These are phyloP conservation scores for Thinopyrum elongatum DNA, from an alignment of 176 grass and related monocot genomes.

Conservation along the genomic window DNA sequence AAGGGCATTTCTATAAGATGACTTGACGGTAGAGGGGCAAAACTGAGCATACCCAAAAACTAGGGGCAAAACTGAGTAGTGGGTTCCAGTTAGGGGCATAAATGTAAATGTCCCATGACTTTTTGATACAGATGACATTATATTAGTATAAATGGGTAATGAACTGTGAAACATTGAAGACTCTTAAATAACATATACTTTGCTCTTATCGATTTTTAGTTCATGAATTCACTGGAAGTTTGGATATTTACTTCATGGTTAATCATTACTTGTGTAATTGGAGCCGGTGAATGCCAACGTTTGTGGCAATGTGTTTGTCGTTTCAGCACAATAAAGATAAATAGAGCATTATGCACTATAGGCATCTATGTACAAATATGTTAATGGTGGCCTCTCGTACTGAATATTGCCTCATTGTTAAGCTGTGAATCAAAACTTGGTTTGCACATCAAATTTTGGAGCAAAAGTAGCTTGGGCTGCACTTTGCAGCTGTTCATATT, in stretches of 20 bases:
- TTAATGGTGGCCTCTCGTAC: neutral
- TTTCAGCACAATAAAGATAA: neutral
- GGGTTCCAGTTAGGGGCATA: too few species aligned
- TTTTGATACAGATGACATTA: neutral
- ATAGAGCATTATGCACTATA: constrained; percentile 3
- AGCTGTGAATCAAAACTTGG: neutral
- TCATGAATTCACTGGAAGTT: neutral
- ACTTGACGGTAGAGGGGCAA: too few species aligned
- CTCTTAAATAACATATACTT: neutral
- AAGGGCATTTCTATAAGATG: too few species aligned
- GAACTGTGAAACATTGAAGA: neutral
- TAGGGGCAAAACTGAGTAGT: too few species aligned
- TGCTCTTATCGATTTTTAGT: neutral
- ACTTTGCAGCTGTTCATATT: neutral
- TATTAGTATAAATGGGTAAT: constrained; percentile 5
- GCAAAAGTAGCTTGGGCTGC: neutral
- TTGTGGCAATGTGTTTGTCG: neutral
- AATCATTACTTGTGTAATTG: neutral
- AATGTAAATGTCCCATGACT: too few species aligned
- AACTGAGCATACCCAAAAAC: too few species aligned
- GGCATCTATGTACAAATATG: neutral
- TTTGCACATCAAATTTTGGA: constrained; percentile 11
- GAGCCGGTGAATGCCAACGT: neutral
- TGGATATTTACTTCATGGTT: neutral
- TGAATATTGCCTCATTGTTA: neutral